Conservation (phyloP, 495 filamentous ascomycete genomes). For the Tuber magnatum region DNA sequence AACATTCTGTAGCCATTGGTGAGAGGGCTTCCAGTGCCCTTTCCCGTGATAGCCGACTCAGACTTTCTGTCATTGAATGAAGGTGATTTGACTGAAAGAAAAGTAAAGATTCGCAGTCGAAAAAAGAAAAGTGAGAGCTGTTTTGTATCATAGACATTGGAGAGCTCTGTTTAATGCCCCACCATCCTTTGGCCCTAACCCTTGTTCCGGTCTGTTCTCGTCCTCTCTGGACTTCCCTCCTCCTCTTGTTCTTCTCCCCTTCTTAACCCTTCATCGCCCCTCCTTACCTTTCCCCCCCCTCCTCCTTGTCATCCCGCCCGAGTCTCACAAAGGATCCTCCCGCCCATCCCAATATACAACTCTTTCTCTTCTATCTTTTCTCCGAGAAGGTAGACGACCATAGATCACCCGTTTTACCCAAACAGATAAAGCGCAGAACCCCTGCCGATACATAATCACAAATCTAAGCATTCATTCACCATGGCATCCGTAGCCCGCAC, state of each 20-base stretch:
- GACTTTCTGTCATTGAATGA: neutral
- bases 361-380: constrained; percentile 26
- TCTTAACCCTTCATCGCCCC: constrained; percentile 13
- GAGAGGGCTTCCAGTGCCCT: neutral
- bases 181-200: constrained; percentile 20
- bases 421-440: neutral
- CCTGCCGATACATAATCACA: neutral
- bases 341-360: constrained; percentile 23
- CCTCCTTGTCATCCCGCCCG: constrained; percentile 28
- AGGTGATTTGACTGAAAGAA: neutral
- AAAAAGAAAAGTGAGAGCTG: neutral
- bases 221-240: constrained; percentile 27
- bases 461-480: constrained; percentile 32
- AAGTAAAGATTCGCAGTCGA: neutral
- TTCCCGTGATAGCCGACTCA: neutral
- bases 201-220: constrained; percentile 24
- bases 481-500: constrained; percentile 54
- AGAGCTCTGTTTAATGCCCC: neutral
- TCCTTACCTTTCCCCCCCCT: constrained; percentile 17
- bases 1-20: neutral
- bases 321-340: constrained; percentile 27
- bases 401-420: neutral
- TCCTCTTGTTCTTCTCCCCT: constrained; percentile 9
- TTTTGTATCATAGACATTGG: neutral
- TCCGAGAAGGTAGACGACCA: neutral